A percentile compares a stretch with the other conserved stretches of the same genome.
Evolutionary conservation across 768 basidiomycete species (phyloP).

Genomic region (Boletus sp.): DNA sequence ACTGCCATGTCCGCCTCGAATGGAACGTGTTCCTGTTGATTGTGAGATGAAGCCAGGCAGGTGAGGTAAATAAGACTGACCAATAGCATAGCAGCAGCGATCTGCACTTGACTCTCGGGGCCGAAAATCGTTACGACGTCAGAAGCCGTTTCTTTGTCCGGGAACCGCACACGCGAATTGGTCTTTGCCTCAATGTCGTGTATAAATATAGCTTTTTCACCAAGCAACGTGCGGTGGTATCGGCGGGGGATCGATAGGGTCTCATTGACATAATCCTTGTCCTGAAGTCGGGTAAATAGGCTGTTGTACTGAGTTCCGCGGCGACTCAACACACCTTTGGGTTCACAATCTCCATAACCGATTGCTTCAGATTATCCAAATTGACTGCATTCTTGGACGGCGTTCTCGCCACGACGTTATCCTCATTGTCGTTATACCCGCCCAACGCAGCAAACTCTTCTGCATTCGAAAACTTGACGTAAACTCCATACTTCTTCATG

Average conservation of each 20-base stretch:
- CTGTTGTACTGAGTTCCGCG: neutral
- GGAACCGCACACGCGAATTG: slow-evolving; percentile 89
- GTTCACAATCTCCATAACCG: slow-evolving; percentile 96
- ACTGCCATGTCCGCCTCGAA: slow-evolving; percentile 95
- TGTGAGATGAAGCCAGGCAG: slow-evolving; percentile 1
- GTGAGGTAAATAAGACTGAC: slow-evolving; percentile 41
- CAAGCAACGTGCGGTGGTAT: slow-evolving; percentile 92
- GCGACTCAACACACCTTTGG: slow-evolving; percentile 66
- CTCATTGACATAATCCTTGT: slow-evolving; percentile 95
- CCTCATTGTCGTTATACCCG: slow-evolving; percentile 95
- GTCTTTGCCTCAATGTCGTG: slow-evolving; percentile 97
- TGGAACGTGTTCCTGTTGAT: slow-evolving; percentile 85
- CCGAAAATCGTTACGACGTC: slow-evolving; percentile 96
- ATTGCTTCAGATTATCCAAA: slow-evolving; percentile 90
- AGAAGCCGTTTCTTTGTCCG: slow-evolving; percentile 90
- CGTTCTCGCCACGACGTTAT: slow-evolving; percentile 97
- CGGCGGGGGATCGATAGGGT: slow-evolving; percentile 90
- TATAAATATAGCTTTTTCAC: slow-evolving; percentile 96
- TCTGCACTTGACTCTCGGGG: slow-evolving; percentile 95
- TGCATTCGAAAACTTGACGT: slow-evolving; percentile 98
- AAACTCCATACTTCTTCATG: slow-evolving; percentile 99
- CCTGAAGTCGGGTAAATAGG: slow-evolving; percentile 44
- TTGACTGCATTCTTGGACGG: slow-evolving; percentile 97
- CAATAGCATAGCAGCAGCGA: slow-evolving; percentile 93
- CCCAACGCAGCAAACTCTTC: slow-evolving; percentile 95